A percentile compares a stretch with the other conserved stretches of the same genome.
phyloP scores from a whole-genome alignment of 106 monocot genomes.

The Narthecium ossifragum region DNA sequence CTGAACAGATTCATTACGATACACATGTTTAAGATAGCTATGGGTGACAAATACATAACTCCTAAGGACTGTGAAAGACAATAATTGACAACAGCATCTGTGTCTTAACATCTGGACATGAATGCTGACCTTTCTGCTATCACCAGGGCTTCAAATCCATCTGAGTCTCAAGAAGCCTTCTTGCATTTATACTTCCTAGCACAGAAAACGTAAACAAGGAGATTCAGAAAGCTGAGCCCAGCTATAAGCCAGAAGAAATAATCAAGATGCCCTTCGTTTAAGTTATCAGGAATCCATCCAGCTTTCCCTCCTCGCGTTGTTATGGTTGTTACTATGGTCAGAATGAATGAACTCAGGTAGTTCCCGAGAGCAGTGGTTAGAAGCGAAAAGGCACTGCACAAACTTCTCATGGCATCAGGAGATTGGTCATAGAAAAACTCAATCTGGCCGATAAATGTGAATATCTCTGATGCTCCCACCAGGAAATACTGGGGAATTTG shows the following conservation, averaged over 20 bases:
- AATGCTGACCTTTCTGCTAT: no score
- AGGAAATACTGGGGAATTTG: slow-evolving; percentile 22
- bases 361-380: slow-evolving; percentile 17
- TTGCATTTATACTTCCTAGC: slow-evolving; percentile 14
- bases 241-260: slow-evolving; percentile 19
- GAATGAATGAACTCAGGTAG: slow-evolving; percentile 13
- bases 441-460: slow-evolving; percentile 14
- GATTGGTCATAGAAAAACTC: slow-evolving; percentile 24
- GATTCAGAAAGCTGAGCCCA: slow-evolving; percentile 11
- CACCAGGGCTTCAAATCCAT: background rate
- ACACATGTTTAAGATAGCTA: no score
- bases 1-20: no score
- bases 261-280: slow-evolving; percentile 18
- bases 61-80: no score
- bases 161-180: slow-evolving; percentile 5
- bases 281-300: slow-evolving; percentile 22
- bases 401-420: slow-evolving; percentile 19
- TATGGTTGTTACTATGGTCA: slow-evolving; percentile 8
- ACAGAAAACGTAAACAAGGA: slow-evolving; percentile 7
- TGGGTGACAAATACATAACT: no score
- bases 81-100: background rate
- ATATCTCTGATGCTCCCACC: slow-evolving; percentile 18
- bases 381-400: slow-evolving; percentile 11
- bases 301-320: slow-evolving; percentile 15
- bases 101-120: no score